A percentile compares a stretch with the other conserved stretches of the same genome.
These are phyloP conservation scores for Kluyveromyces lactis DNA, from an alignment of 805 yeast species.

Conservation along the genomic window DNA sequence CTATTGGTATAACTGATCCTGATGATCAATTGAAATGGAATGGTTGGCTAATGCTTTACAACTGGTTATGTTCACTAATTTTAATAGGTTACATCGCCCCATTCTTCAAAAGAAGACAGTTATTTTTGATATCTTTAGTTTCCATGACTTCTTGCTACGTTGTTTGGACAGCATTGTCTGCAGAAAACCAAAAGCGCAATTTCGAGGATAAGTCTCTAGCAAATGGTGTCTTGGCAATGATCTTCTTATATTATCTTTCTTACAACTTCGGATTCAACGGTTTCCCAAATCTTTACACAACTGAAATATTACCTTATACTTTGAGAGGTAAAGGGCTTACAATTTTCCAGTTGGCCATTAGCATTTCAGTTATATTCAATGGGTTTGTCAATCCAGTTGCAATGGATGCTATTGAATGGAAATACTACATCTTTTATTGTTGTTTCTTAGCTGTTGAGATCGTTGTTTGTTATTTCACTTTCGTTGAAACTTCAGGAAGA, in stretches of 20 bases:
- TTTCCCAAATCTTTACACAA: constrained; percentile 37
- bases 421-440: constrained; percentile 31
- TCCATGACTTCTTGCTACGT: constrained; percentile 33
- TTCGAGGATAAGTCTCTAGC: constrained; percentile 35
- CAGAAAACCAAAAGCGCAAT: constrained; percentile 35
- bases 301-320: constrained; percentile 34
- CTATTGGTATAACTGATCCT: too few relatives aligned
- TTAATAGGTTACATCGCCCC: constrained; percentile 26
- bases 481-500: constrained; percentile 33
- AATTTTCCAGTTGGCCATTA: constrained; percentile 18
- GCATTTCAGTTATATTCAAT: constrained; percentile 24
- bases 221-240: too few relatives aligned
- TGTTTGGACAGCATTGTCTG: constrained; percentile 40
- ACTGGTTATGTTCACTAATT: too few relatives aligned
- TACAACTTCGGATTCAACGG: constrained; percentile 39
- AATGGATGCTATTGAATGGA: too few relatives aligned
- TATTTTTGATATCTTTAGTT: constrained; percentile 29
- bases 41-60: constrained; percentile 42
- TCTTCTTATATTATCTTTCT: constrained; percentile 37
- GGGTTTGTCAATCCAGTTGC: constrained; percentile 32
- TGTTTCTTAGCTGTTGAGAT: constrained; percentile 26
- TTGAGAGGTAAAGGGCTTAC: too few relatives aligned
- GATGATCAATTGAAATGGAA: constrained; percentile 40
- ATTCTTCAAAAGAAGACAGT: constrained; percentile 30
- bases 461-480: constrained; percentile 25